A percentile compares a stretch with the other conserved stretches of the same genome.
Conservation (phyloP, 2,329 filamentous ascomycete genomes). For the Plectosphaerella cucumerina region DNA sequence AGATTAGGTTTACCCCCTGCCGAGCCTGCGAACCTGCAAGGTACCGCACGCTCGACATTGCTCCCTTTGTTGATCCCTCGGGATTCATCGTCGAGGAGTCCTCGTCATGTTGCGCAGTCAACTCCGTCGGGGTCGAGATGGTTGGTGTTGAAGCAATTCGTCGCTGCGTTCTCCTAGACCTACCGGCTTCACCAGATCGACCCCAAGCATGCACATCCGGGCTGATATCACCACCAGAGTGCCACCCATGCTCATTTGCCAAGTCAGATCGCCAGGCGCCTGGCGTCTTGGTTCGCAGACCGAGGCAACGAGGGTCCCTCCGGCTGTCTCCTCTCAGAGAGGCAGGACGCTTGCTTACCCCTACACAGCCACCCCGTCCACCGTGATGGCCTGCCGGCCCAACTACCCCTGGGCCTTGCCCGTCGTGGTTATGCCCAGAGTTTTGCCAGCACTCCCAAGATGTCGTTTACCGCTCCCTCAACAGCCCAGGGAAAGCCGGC, state of each 20-base stretch:
- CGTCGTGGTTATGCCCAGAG: neutral
- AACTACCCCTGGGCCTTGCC: neutral
- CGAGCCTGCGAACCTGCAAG: neutral
- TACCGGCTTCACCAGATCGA: no score
- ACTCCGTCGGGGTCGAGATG: no score
- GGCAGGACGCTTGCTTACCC: neutral
- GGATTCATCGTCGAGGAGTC: no score
- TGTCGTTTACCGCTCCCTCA: neutral
- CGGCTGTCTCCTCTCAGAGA: no score
- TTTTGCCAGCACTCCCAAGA: neutral
- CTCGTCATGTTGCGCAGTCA: no score
- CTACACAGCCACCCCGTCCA: neutral
- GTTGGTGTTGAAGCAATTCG: no score
- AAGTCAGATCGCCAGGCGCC: neutral
- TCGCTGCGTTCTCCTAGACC: no score
- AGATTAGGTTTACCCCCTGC: slow-evolving; percentile 1
- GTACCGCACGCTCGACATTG: neutral
- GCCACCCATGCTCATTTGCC: neutral
- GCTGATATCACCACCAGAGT: no score
- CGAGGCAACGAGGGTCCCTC: no score
- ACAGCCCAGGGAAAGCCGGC: neutral
- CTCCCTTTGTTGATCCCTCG: no score
- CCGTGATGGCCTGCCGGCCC: neutral
- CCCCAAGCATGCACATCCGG: no score
- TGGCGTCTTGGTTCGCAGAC: neutral